A percentile compares a stretch with the other conserved stretches of the same genome.
These are phyloP conservation scores for Kwoniella sp. DNA, from an alignment of 768 basidiomycete species.

Conservation along the genomic window DNA sequence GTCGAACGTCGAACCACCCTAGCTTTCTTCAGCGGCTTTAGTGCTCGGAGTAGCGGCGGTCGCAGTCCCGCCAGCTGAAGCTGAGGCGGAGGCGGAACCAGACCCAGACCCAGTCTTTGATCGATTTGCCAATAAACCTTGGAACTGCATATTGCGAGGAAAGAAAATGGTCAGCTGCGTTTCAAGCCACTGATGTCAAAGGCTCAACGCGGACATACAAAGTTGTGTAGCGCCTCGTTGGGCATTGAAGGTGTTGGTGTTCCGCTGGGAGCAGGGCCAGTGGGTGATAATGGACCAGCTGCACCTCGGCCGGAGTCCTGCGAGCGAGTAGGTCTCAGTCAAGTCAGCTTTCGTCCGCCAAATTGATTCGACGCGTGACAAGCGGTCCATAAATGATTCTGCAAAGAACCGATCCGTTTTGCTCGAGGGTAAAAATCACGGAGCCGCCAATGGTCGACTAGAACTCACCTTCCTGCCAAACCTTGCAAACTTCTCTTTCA, in stretches of 20 bases:
- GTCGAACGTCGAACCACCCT: too few relatives aligned
- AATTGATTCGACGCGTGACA: too few relatives aligned
- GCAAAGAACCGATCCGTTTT: too few relatives aligned
- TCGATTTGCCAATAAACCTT: constrained; percentile 27
- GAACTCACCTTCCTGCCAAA: constrained; percentile 40
- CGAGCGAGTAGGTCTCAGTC: neutral
- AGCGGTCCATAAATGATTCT: too few relatives aligned
- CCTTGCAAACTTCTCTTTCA: constrained; percentile 50
- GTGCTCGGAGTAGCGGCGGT: neutral
- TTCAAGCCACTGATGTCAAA: too few relatives aligned
- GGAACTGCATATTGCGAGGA: too few relatives aligned
- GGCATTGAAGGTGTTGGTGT: constrained; percentile 31
- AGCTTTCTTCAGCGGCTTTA: neutral
- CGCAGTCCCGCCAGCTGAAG: neutral
- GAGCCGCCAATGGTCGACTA: too few relatives aligned
- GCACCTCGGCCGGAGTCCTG: constrained; percentile 32
- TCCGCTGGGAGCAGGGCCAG: constrained; percentile 10
- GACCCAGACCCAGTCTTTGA: constrained; percentile 1
- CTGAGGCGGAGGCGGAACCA: neutral
- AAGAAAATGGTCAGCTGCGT: neutral
- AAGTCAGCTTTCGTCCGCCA: too few relatives aligned
- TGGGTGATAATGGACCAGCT: constrained; percentile 32
- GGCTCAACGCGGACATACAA: constrained; percentile 32
- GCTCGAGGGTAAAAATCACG: too few relatives aligned
- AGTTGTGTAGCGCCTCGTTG: constrained; percentile 54